Percentiles rank a stretch among this genome's conserved stretches.
phyloP scores from a whole-genome alignment of 768 basidiomycete genomes.

The Rhodosporidiobolus odoratus region DNA sequence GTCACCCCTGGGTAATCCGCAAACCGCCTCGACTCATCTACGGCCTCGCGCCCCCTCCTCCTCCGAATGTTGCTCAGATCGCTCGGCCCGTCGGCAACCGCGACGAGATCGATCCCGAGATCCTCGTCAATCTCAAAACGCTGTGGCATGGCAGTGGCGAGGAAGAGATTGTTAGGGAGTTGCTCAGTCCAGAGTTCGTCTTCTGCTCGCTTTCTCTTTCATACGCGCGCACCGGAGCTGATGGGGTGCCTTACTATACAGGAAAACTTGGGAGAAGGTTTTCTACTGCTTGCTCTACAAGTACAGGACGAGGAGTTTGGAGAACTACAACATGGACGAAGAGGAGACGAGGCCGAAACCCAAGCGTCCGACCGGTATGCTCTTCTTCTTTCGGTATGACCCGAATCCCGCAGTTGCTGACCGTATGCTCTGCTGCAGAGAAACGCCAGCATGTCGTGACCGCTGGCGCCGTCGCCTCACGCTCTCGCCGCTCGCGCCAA shows the following conservation, averaged over 20 bases:
- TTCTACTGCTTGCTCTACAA: slow-evolving; percentile 84
- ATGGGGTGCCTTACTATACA: slow-evolving; percentile 32
- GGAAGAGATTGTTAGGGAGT: slow-evolving; percentile 62
- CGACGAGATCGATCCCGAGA: slow-evolving; percentile 75
- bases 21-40: slow-evolving; percentile 42
- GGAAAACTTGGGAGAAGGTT: slow-evolving; percentile 89
- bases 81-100: slow-evolving; percentile 61
- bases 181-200: slow-evolving; percentile 54
- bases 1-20: slow-evolving; percentile 72
- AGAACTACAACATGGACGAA: slow-evolving; percentile 60
- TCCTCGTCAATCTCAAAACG: slow-evolving; percentile 80
- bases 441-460: slow-evolving; percentile 35
- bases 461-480: slow-evolving; percentile 31
- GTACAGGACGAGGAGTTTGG: slow-evolving; percentile 69
- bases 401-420: no score
- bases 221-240: no score
- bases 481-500: slow-evolving; percentile 33
- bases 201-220: background rate
- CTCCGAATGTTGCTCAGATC: slow-evolving; percentile 57
- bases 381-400: no score
- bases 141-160: slow-evolving; percentile 81
- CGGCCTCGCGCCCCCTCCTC: slow-evolving; percentile 21
- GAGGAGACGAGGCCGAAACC: slow-evolving; percentile 46
- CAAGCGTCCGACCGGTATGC: slow-evolving; percentile 16
- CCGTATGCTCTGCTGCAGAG: background rate